Base-by-base conservation (phyloP, 345 rosid species). In the Salix dunnii region DNA sequence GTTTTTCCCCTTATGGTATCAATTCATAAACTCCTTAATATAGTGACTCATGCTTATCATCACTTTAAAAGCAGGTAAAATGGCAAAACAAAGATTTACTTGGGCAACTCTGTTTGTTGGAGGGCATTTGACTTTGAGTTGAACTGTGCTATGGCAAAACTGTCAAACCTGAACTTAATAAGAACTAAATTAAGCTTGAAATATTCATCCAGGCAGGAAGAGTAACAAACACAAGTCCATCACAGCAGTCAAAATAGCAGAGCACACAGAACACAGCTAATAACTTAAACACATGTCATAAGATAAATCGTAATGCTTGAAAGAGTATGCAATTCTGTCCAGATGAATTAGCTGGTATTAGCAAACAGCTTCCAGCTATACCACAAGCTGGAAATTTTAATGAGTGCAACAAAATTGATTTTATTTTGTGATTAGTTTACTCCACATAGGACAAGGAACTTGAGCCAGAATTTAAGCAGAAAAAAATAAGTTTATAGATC, bases 351-450 rank as follows among this genome's bases (percentile, higher is more conserved):
- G 62, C 71, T 58, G 74, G 71, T 73, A 70, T 48, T 36, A 60
- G 76, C 58, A 65, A 46, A 71, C 69, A 73, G 70, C 70, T 80
- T 77, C 76, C 84, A 80, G 76, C 82, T 66, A 73, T 10, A 63
- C 40, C 74, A 79, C 68, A 36, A 46, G 79, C 3, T 73, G 79
- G 73, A 30, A 31, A 42, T 49, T 76, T 71, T 28, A 68, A 80
- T 8, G 71, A 72, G 63, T 68, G 43, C 11, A 28, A 70, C 74
- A 75, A 66, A 82, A 53, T 53, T 6, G 9, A 17, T 67, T 60
- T 64, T 27, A 64, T 38, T 74, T 46, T 20, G 62, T 16, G 27
- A 69, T 60, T 18, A 0, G 60, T 76, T 40, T 70, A 61, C 58
- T 51, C 28, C 40, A 17, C 25, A 48, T 20, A 30, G 42, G 21